Base-by-base conservation (phyloP, 129 eudicot species). In the Cynara cardunculus region DNA sequence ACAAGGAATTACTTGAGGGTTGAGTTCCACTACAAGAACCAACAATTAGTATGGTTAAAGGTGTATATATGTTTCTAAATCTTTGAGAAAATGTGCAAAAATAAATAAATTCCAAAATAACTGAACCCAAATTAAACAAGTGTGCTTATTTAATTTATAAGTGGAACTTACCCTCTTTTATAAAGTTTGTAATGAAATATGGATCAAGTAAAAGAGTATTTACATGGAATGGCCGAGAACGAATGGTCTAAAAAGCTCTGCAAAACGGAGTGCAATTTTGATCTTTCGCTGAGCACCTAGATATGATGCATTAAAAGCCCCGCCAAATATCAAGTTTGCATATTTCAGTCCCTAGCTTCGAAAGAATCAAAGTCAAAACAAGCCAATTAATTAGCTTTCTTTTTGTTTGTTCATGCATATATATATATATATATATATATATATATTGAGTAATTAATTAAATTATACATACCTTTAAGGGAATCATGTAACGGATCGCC, bases 171-270 rank as follows among this genome's bases (percentile, higher is more conserved):
- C 1, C 3, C 16, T 65, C n/a, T 34, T 16, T n/a, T n/a, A n/a
- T 11, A 81, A n/a, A 62, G 9, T 5, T 2, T n/a, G 1, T n/a
- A n/a, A n/a, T n/a, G n/a, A n/a, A n/a, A n/a, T n/a, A 76, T 13
- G 4, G 56, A 41, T 64, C 1, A 5, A 46, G 22, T 72, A 46
- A 26, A n/a, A 69, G 19, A 31, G n/a, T 44, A 5, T 1, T 25
- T 44, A 46, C 67, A 22, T 59, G 18, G 2, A 62, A 9, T 21
- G 8, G 39, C 25, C 34, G 4, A 80, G 79, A 30, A 14, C 75
- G 7, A 66, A 81, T 74, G 80, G 70, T 68, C 39, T 74, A 24
- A 5, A 74, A 44, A 81, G 85, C 7, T 46, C 31, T 16, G 80
- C 80, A 11, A 74, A 31, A 41, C 85, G 37, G 68, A 74, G 14